Percentiles rank a stretch among this genome's conserved stretches.
These are phyloP conservation scores for Zostera marina DNA, from an alignment of 116 monocot genomes.

Conservation along the genomic window DNA sequence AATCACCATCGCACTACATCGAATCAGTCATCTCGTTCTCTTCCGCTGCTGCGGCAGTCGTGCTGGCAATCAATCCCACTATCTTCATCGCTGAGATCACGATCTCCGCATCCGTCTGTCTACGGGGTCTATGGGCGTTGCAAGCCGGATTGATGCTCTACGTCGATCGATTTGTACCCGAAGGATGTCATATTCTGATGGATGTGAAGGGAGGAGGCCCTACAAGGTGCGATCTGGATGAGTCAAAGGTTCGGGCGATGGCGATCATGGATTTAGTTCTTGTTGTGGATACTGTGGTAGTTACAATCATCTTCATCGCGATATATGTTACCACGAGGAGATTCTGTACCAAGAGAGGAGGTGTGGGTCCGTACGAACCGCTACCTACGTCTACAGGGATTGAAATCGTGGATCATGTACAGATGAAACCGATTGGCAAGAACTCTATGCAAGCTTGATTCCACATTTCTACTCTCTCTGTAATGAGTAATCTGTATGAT, in stretches of 20 bases:
- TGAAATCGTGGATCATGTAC: constrained; percentile 30
- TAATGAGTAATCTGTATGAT: not conserved
- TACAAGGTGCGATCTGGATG: constrained; percentile 53
- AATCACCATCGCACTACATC: constrained; percentile 23
- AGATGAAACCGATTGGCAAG: constrained; percentile 51
- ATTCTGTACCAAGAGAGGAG: constrained; percentile 23
- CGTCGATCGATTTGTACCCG: constrained; percentile 50
- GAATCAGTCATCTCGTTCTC: constrained; percentile 19
- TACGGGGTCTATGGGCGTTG: constrained; percentile 61
- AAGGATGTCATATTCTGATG: constrained; percentile 56
- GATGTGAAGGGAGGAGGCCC: constrained; percentile 20
- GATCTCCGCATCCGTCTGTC: constrained; percentile 36
- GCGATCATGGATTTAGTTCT: constrained; percentile 45
- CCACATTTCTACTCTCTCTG: not conserved
- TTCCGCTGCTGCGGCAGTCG: constrained; percentile 25
- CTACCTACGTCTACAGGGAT: constrained; percentile 30
- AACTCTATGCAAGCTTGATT: constrained; percentile 18
- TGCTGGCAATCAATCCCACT: constrained; percentile 41
- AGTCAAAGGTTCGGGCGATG: constrained; percentile 31
- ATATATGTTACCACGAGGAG: constrained; percentile 19
- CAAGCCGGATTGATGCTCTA: constrained; percentile 47
- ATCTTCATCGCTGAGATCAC: constrained; percentile 42
- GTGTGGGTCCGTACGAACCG: constrained; percentile 34
- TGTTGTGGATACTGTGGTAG: constrained; percentile 17
- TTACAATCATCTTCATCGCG: constrained; percentile 24